These are phyloP conservation scores for Russula emetica DNA, from an alignment of 768 basidiomycete species.

Conservation along the genomic window DNA sequence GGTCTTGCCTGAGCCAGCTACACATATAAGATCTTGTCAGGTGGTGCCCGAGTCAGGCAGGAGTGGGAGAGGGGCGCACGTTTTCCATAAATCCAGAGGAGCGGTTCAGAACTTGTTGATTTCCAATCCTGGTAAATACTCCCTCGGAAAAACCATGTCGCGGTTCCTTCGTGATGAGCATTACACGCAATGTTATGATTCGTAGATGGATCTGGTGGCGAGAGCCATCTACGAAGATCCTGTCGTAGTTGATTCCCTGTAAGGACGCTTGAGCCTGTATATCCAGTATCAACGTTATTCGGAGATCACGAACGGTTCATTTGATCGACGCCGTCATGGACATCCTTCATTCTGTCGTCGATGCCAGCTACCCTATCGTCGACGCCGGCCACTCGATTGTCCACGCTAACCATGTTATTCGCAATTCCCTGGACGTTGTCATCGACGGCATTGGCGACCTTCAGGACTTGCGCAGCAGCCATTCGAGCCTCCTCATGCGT, in stretches of 20 bases:
- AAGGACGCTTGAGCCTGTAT: background rate
- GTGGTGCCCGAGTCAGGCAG: background rate
- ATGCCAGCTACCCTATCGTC: background rate
- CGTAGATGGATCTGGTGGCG: conserved; percentile 5
- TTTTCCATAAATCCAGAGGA: conserved; percentile 12
- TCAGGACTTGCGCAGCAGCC: background rate
- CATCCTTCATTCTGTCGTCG: background rate
- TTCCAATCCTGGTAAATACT: background rate
- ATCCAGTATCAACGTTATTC: background rate
- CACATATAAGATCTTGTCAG: background rate
- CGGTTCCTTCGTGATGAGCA: background rate
- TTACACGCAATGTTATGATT: background rate
- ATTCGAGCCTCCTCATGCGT: background rate
- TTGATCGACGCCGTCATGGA: background rate
- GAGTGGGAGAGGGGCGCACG: background rate
- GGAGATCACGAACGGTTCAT: background rate
- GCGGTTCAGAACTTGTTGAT: background rate
- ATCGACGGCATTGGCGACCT: background rate
- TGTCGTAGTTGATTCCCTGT: background rate
- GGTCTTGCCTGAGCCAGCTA: conserved; percentile 17
- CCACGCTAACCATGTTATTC: background rate
- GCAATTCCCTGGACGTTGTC: background rate
- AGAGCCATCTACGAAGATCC: conserved; percentile 4
- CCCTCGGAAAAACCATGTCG: conserved; percentile 6
- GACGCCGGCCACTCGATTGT: background rate